Evolutionary conservation across 140 eudicot genomes (phyloP).

Genomic region (Artemisia princeps): DNA sequence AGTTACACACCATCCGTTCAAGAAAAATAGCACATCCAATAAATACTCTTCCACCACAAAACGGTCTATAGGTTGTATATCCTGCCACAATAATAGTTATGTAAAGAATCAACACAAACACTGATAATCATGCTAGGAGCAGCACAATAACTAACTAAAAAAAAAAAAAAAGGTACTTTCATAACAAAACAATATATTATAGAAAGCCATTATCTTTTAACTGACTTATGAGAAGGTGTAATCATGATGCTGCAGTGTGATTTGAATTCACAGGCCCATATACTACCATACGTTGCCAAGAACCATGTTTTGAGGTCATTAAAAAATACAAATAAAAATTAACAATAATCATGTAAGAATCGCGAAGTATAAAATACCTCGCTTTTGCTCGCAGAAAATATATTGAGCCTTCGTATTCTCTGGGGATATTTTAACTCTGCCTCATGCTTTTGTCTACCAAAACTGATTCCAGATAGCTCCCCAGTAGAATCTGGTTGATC

Average conservation of each 20-base stretch:
- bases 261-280: too few relatives aligned
- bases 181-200: too few relatives aligned
- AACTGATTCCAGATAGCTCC: conserved; percentile 39
- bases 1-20: conserved; percentile 87
- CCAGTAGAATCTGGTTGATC: conserved; percentile 52
- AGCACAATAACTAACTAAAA: too few relatives aligned
- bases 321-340: not conserved
- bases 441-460: conserved; percentile 81
- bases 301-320: too few relatives aligned
- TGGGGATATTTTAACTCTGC: conserved; percentile 91
- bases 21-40: conserved; percentile 73
- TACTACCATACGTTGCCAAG: too few relatives aligned
- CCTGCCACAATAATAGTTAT: conserved; percentile 39
- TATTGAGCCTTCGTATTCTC: conserved; percentile 84
- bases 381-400: conserved; percentile 72
- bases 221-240: too few relatives aligned
- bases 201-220: too few relatives aligned
- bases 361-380: conserved; percentile 45
- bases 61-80: conserved; percentile 77
- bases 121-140: too few relatives aligned
- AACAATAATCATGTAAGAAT: not conserved
- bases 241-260: too few relatives aligned
- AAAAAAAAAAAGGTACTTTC: too few relatives aligned
- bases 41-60: conserved; percentile 92
- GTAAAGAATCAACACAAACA: conserved; percentile 1